Conservation (phyloP, 2,329 filamentous ascomycete genomes). For the Chaetomium strumarium region DNA sequence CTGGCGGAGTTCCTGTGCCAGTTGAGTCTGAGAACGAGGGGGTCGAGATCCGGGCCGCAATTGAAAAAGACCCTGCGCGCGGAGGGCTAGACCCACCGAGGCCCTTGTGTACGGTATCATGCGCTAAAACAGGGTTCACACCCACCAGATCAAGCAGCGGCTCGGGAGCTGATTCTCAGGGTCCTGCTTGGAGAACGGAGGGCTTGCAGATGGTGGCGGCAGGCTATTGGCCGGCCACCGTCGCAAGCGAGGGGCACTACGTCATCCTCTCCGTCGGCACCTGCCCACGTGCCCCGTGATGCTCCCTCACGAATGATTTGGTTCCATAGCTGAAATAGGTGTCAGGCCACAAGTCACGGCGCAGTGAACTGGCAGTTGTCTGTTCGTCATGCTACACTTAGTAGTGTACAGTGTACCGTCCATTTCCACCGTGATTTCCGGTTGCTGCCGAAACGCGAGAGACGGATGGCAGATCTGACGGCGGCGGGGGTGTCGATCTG, state of each 20-base stretch:
- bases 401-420: too few species aligned
- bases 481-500: too few species aligned
- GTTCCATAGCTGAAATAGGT: not conserved
- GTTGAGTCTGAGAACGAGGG: slow-evolving; percentile 1
- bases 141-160: slow-evolving; percentile 19
- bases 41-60: slow-evolving; percentile 2
- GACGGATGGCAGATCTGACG: too few species aligned
- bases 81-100: not conserved
- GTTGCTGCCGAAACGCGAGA: too few species aligned
- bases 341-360: not conserved
- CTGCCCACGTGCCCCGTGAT: slow-evolving; percentile 7
- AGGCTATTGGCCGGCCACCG: slow-evolving; percentile 13
- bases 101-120: slow-evolving; percentile 9
- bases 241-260: slow-evolving; percentile 9
- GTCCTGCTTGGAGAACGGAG: slow-evolving; percentile 23
- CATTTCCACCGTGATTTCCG: too few species aligned
- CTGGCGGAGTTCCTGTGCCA: not conserved
- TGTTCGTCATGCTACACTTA: too few species aligned
- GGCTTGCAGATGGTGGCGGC: slow-evolving; percentile 21
- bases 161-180: slow-evolving; percentile 23
- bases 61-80: slow-evolving; percentile 5
- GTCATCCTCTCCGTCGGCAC: slow-evolving; percentile 14
- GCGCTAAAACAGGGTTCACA: slow-evolving; percentile 22
- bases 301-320: not conserved
- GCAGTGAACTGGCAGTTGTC: too few species aligned